phyloP scores from a whole-genome alignment of 768 basidiomycete genomes.

The Leccinum longicurvipes region DNA sequence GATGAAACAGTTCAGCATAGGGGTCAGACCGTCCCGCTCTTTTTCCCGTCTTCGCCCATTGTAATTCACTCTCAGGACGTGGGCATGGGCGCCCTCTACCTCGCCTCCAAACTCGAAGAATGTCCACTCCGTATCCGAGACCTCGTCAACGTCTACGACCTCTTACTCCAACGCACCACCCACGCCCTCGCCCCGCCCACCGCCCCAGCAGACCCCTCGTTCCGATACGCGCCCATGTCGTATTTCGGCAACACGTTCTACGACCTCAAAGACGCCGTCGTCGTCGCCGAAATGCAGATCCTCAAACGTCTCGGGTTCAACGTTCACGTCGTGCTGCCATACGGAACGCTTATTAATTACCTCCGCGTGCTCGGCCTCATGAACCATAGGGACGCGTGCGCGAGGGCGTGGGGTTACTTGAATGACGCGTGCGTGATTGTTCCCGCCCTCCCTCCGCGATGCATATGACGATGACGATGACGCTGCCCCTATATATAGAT shows the following conservation, averaged over 20 bases:
- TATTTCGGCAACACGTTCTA: constrained; percentile 90
- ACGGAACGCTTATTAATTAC: constrained; percentile 94
- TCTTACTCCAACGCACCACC: constrained; percentile 72
- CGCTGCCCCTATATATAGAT: constrained; percentile 32
- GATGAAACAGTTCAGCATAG: constrained; percentile 92
- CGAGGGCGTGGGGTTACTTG: constrained; percentile 87
- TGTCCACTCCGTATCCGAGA: constrained; percentile 90
- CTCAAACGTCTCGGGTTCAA: constrained; percentile 95
- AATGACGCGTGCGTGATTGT: constrained; percentile 84
- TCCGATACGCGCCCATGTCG: constrained; percentile 81
- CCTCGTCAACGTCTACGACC: constrained; percentile 91
- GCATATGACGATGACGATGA: background rate
- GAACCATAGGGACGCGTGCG: constrained; percentile 63
- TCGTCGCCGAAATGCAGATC: constrained; percentile 96
- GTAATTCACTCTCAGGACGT: constrained; percentile 55
- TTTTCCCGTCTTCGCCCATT: constrained; percentile 2
- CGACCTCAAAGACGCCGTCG: constrained; percentile 90
- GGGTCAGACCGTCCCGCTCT: constrained; percentile 49
- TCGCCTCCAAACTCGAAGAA: constrained; percentile 90
- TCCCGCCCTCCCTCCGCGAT: too few relatives aligned
- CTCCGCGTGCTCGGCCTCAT: constrained; percentile 86
- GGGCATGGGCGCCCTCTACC: constrained; percentile 83
- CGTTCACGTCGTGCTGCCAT: constrained; percentile 88
- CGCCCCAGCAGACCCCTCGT: constrained; percentile 28
- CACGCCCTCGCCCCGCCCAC: constrained; percentile 40